Conservation (phyloP, 768 basidiomycete genomes). For the Mycena latifolia region DNA sequence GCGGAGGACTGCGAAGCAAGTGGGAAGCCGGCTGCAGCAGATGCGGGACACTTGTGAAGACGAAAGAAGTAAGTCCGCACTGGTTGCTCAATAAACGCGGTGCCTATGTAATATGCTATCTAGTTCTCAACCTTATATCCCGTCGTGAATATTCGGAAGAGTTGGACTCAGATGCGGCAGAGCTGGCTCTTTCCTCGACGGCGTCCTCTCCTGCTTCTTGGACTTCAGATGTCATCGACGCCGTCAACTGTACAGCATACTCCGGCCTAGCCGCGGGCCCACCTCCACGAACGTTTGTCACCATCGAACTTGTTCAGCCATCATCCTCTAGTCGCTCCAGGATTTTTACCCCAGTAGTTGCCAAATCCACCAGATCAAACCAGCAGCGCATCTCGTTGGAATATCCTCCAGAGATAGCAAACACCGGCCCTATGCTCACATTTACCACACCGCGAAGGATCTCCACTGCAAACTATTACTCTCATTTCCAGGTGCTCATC, state of each 20-base stretch:
- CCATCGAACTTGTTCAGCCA: constrained; percentile 26
- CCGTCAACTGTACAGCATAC: background rate
- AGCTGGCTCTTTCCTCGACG: background rate
- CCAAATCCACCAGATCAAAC: constrained; percentile 15
- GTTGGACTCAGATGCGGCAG: background rate
- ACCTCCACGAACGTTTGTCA: constrained; percentile 26
- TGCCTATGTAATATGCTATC: background rate
- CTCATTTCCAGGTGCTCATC: constrained; percentile 41
- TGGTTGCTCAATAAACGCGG: background rate
- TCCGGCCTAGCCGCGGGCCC: background rate
- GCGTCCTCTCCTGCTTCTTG: constrained; percentile 11
- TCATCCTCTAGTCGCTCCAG: background rate
- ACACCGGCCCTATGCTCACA: constrained; percentile 37
- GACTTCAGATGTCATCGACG: background rate
- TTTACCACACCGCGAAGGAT: constrained; percentile 36
- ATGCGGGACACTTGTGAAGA: constrained; percentile 72
- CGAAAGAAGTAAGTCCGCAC: constrained; percentile 59
- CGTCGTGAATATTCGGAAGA: constrained; percentile 13
- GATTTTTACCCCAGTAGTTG: constrained; percentile 4
- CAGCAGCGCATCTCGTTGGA: constrained; percentile 30
- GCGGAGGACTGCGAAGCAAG: constrained; percentile 74
- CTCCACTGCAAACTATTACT: constrained; percentile 35
- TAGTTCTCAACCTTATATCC: constrained; percentile 41
- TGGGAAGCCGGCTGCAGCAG: constrained; percentile 78
- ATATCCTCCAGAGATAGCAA: constrained; percentile 28